Conservation (phyloP, 352 stramenopile species). For the Synura sp. region DNA sequence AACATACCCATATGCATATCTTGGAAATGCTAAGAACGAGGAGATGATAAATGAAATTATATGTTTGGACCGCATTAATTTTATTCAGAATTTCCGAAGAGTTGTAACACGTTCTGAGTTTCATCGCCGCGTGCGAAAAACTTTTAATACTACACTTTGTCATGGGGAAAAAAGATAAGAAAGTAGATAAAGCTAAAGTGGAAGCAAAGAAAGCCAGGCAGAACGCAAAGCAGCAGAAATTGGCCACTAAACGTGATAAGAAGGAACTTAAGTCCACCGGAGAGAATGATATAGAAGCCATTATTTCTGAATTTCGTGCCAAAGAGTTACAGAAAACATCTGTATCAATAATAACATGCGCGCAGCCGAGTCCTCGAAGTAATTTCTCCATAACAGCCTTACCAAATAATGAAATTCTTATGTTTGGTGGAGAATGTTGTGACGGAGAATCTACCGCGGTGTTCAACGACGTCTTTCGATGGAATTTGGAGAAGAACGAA, state of each 20-base stretch:
- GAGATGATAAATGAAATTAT: too few species aligned
- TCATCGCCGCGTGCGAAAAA: too few species aligned
- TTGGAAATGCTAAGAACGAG: too few species aligned
- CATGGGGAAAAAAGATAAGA: conserved; percentile 60
- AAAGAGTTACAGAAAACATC: conserved; percentile 49
- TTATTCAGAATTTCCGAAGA: too few species aligned
- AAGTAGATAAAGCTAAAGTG: conserved; percentile 56
- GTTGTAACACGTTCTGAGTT: too few species aligned
- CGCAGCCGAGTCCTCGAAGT: conserved; percentile 53
- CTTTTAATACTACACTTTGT: too few species aligned
- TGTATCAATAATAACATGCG: conserved; percentile 44
- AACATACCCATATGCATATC: too few species aligned
- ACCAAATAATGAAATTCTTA: conserved; percentile 66
- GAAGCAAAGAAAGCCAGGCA: conserved; percentile 56
- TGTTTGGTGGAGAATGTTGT: conserved; percentile 96
- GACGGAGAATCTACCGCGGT: conserved; percentile 91
- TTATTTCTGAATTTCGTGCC: conserved; percentile 56
- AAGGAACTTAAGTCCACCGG: conserved; percentile 50
- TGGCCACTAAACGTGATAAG: conserved; percentile 53
- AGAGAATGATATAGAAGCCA: conserved; percentile 59
- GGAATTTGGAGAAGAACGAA: conserved; percentile 72
- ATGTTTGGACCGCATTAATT: too few species aligned
- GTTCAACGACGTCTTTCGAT: conserved; percentile 89
- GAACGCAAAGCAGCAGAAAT: conserved; percentile 59
- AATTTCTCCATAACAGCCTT: conserved; percentile 68